These are phyloP conservation scores for Pseudogymnoascus sp. DNA, from an alignment of 2,329 filamentous ascomycete species.

Conservation along the genomic window DNA sequence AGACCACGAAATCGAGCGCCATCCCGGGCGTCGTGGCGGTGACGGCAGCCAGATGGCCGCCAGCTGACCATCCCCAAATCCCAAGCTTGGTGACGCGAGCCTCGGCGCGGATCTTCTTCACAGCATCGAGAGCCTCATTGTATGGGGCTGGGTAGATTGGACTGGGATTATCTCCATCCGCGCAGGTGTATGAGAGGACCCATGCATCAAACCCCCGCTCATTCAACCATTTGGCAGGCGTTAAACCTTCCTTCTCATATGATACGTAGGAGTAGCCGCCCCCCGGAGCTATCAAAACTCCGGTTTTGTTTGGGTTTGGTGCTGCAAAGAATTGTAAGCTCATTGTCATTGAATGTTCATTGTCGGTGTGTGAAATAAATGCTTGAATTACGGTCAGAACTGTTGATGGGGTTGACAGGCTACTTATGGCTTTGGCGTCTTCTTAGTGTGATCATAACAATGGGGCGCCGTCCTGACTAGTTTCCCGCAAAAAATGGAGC, in stretches of 20 bases:
- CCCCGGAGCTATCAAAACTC: constrained; percentile 23
- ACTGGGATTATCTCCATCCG: background rate
- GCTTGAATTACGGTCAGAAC: background rate
- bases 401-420: constrained; percentile 3
- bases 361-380: background rate
- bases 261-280: constrained; percentile 22
- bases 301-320: constrained; percentile 10
- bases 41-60: constrained; percentile 22
- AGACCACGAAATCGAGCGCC: constrained; percentile 22
- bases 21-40: constrained; percentile 19
- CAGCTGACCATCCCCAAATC: constrained; percentile 24
- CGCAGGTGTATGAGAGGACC: constrained; percentile 22
- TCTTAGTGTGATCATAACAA: background rate
- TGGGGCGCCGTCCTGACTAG: constrained; percentile 7
- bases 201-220: constrained; percentile 20
- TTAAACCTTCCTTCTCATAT: constrained; percentile 19
- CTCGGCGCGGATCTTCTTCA: constrained; percentile 16
- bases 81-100: constrained; percentile 19
- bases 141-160: constrained; percentile 20
- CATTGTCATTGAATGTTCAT: background rate
- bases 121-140: constrained; percentile 19
- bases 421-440: background rate
- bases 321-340: background rate
- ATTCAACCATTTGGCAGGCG: constrained; percentile 22
- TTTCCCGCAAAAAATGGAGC: background rate